A percentile compares a stretch with the other conserved stretches of the same genome.
Conservation (phyloP, 768 basidiomycete genomes). For the Lepiota subincarnata region DNA sequence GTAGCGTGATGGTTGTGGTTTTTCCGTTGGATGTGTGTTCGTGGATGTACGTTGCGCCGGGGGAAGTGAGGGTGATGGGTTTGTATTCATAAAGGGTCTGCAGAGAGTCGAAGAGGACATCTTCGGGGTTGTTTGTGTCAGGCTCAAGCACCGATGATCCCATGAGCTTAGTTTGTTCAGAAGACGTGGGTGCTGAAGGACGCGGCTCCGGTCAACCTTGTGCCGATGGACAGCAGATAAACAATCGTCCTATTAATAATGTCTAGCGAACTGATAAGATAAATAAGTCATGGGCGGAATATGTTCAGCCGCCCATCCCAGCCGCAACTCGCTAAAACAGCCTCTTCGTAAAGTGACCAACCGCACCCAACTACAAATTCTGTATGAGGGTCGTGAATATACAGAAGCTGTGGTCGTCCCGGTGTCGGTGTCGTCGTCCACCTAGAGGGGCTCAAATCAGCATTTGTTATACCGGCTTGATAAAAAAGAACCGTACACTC, state of each 20-base stretch:
- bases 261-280: slow-evolving; percentile 2
- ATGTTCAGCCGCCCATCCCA: slow-evolving; percentile 89
- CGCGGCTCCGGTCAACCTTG: background rate
- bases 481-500: slow-evolving; percentile 57
- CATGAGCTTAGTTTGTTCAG: background rate
- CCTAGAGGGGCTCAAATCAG: slow-evolving; percentile 29
- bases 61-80: slow-evolving; percentile 56
- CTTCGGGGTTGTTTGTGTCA: slow-evolving; percentile 44
- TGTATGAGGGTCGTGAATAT: slow-evolving; percentile 84
- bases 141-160: no score
- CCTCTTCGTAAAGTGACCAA: slow-evolving; percentile 92
- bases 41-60: slow-evolving; percentile 53
- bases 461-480: slow-evolving; percentile 6
- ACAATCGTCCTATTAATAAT: background rate
- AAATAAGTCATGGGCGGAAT: slow-evolving; percentile 47
- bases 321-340: slow-evolving; percentile 81
- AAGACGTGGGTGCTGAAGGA: no score
- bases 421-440: slow-evolving; percentile 66
- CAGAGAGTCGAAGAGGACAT: slow-evolving; percentile 64
- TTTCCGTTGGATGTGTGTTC: slow-evolving; percentile 15
- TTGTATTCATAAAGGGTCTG: slow-evolving; percentile 56
- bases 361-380: slow-evolving; percentile 92
- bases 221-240: background rate
- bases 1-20: slow-evolving; percentile 35
- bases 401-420: slow-evolving; percentile 48